These are phyloP conservation scores for Eragrostis nindensis DNA, from an alignment of 176 grass and related monocot species.

Conservation along the genomic window DNA sequence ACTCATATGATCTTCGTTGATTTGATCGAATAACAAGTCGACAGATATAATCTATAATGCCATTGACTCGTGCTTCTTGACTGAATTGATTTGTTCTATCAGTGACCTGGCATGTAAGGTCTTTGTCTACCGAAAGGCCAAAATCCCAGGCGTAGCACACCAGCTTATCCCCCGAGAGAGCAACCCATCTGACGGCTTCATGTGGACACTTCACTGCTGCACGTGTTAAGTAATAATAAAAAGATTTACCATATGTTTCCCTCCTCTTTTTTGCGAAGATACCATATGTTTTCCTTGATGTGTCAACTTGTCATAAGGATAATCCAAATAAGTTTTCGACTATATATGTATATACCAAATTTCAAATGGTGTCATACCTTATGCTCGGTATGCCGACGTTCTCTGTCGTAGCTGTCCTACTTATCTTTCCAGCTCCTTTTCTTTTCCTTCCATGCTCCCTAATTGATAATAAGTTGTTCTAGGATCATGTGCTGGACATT, in stretches of 20 bases:
- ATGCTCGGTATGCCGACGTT: too few relatives aligned
- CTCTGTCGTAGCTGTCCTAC: too few relatives aligned
- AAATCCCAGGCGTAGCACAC: background rate
- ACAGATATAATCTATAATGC: slow-evolving; percentile 14
- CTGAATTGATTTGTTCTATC: background rate
- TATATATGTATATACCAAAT: background rate
- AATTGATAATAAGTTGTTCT: background rate
- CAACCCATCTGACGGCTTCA: background rate
- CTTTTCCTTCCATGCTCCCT: background rate
- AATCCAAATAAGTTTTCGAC: background rate
- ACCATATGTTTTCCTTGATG: background rate
- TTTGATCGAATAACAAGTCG: slow-evolving; percentile 10
- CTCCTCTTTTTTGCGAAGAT: too few relatives aligned
- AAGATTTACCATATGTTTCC: background rate
- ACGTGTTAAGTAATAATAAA: background rate
- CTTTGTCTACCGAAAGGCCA: slow-evolving; percentile 47
- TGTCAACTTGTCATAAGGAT: background rate
- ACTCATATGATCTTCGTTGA: slow-evolving; percentile 24
- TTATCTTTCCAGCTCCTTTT: too few relatives aligned
- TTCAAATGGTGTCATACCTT: background rate
- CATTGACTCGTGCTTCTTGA: slow-evolving; percentile 37
- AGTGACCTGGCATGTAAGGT: slow-evolving; percentile 32
- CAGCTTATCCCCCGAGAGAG: slow-evolving; percentile 12
- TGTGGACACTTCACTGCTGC: background rate
- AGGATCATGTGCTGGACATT: background rate